These are phyloP conservation scores for Amanita jacksonii DNA, from an alignment of 768 basidiomycete genomes.

Conservation along the genomic window DNA sequence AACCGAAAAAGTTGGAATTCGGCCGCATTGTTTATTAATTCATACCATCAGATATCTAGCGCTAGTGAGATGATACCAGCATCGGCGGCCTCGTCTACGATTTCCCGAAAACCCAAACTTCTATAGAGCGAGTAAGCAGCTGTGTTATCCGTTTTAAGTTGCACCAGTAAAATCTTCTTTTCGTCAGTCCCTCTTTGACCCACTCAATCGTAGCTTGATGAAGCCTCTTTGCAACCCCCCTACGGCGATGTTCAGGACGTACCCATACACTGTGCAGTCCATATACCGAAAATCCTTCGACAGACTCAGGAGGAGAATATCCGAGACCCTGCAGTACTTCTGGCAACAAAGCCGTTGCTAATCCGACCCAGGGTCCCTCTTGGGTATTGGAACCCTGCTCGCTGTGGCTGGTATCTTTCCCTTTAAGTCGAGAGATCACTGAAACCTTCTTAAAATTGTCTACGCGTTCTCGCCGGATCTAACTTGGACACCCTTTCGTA, in stretches of 20 bases:
- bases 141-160: slow-evolving; percentile 15
- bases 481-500: slow-evolving; percentile 18
- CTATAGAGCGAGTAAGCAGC: slow-evolving; percentile 14
- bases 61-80: neutral
- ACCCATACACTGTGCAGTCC: slow-evolving; percentile 17
- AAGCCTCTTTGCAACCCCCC: slow-evolving; percentile 12
- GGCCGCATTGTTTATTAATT: too few relatives aligned
- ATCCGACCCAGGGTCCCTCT: slow-evolving; percentile 10
- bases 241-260: slow-evolving; percentile 16
- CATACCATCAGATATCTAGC: neutral
- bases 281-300: slow-evolving; percentile 7
- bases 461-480: slow-evolving; percentile 18
- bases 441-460: slow-evolving; percentile 14
- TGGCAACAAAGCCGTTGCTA: slow-evolving; percentile 8
- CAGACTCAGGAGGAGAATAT: slow-evolving; percentile 1
- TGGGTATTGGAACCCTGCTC: neutral
- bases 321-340: neutral
- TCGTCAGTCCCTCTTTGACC: neutral
- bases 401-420: slow-evolving; percentile 7
- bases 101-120: slow-evolving; percentile 14
- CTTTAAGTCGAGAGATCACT: slow-evolving; percentile 9
- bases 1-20: too few relatives aligned
- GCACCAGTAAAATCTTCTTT: slow-evolving; percentile 11
- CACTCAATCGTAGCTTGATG: slow-evolving; percentile 9
- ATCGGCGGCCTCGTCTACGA: neutral